Conservation (phyloP, 2,329 filamentous ascomycete species). For the Zelopaecilomyces penicillatus region DNA sequence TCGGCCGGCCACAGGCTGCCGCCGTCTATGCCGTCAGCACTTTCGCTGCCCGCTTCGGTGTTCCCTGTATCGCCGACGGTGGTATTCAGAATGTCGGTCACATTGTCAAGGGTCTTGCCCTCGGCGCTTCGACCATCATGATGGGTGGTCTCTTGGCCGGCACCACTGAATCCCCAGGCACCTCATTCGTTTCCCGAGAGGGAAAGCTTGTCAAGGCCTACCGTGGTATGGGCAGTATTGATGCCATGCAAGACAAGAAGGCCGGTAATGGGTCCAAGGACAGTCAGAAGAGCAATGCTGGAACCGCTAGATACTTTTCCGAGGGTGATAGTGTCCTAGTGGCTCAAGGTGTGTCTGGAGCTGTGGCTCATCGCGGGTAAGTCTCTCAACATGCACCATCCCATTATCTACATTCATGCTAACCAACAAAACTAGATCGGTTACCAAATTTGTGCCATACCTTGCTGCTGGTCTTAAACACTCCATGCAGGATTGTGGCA, state of each 20-base stretch:
- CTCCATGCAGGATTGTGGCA: slow-evolving; percentile 90
- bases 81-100: slow-evolving; percentile 98
- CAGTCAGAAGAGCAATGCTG: slow-evolving; percentile 77
- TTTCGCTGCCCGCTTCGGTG: slow-evolving; percentile 88
- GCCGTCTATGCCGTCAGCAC: slow-evolving; percentile 82
- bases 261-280: slow-evolving; percentile 66
- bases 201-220: slow-evolving; percentile 99
- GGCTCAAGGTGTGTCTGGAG: slow-evolving; percentile 89
- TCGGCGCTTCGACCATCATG: slow-evolving; percentile 95
- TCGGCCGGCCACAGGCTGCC: slow-evolving; percentile 90
- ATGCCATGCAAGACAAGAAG: slow-evolving; percentile 99
- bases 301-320: slow-evolving; percentile 96
- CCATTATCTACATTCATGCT: slow-evolving; percentile 14
- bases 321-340: slow-evolving; percentile 92
- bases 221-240: slow-evolving; percentile 97
- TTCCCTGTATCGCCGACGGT: slow-evolving; percentile 95
- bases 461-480: slow-evolving; percentile 93
- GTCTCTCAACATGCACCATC: slow-evolving; percentile 14
- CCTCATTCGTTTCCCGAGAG: slow-evolving; percentile 91
- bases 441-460: slow-evolving; percentile 95
- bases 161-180: slow-evolving; percentile 93
- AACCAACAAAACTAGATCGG: slow-evolving; percentile 46
- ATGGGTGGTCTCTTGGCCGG: slow-evolving; percentile 97
- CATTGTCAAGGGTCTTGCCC: slow-evolving; percentile 94
- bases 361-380: slow-evolving; percentile 66